Evolutionary conservation across 208 protist genomes (phyloP), one percentile per base, ranked within the genome.

Genomic region (Leishmania guyanensis): DNA sequence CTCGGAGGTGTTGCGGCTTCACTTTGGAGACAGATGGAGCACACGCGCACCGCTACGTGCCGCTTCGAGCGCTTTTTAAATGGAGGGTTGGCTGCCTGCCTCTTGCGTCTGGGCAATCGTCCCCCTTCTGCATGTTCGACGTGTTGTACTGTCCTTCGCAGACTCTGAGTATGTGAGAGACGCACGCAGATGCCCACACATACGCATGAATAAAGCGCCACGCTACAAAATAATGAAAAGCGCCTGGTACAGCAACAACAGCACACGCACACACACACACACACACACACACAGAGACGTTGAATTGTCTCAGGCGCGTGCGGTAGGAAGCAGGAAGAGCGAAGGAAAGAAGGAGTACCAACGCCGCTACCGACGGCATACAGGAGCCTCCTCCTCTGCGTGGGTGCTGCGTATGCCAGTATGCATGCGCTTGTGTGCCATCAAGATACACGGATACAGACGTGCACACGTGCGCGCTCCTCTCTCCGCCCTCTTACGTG

Each of bases 371-470:
- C 33, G 10, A 26, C 1, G 16, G 9, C 53, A 64, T 22, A 58
- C 43, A 75, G 26, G 26, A 14, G 26, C n/a, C 14, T 43, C 3
- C 22, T 17, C 64, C 43, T 46, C 43, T 4, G 43, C 43, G 43
- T 46, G 43, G 43, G 43, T 46, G 43, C 43, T 46, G 43, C 43
- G 43, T 46, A 46, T 46, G 43, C 43, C 43, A 53, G 74, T 36
- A 56, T 29, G 75, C 12, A n/a, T 71, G 71, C 12, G 9, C 69
- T 10, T 78, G 4, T 79, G 53, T 22, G 36, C 22, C 36, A 56
- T 26, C 75, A 39, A 50, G 33, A 78, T 79, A 33, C 50, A 74
- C 62, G 36, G n/a, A 70, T 43, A 26, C 46, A 75, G 2, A 46
- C 70, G 54, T 9, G 17, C 70, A 75, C 53, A 56, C n/a, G 48